Evolutionary conservation across 305 asterid species (phyloP).

Genomic region (Solanum aculeatissimum): DNA sequence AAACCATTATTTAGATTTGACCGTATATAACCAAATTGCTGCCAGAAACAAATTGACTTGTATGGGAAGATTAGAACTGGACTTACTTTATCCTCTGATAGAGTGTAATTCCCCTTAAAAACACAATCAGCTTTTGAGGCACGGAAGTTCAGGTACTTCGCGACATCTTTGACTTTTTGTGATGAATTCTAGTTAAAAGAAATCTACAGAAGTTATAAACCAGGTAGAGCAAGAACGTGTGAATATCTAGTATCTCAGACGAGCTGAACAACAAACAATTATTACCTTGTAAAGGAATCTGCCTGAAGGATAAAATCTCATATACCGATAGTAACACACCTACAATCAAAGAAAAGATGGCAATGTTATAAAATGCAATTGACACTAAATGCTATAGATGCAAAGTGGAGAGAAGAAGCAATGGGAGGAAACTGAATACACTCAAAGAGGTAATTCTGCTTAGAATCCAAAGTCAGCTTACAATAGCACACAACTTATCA

Average conservation of each 20-base stretch:
- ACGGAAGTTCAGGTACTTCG: conserved; percentile 63
- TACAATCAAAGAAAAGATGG: conserved; percentile 17
- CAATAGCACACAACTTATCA: background rate
- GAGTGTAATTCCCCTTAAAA: conserved; percentile 68
- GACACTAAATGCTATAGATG: background rate
- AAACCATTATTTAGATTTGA: background rate
- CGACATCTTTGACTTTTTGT: conserved; percentile 74
- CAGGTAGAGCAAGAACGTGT: background rate
- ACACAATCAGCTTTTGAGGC: conserved; percentile 54
- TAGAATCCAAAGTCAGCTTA: background rate
- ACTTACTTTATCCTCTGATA: conserved; percentile 75
- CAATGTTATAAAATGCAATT: background rate
- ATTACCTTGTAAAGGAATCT: conserved; percentile 84
- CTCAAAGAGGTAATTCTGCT: background rate
- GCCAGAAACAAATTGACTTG: background rate
- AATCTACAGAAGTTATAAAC: background rate
- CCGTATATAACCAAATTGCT: background rate
- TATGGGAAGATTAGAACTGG: background rate
- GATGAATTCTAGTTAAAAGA: conserved; percentile 54
- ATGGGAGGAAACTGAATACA: background rate
- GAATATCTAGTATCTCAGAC: background rate
- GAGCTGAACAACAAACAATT: background rate
- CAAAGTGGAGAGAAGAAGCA: background rate
- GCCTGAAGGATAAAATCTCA: conserved; percentile 91
- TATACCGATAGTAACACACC: conserved; percentile 91